A percentile compares a stretch with the other conserved stretches of the same genome.
Conservation (phyloP, 768 basidiomycete genomes). For the Boletellus ananas region DNA sequence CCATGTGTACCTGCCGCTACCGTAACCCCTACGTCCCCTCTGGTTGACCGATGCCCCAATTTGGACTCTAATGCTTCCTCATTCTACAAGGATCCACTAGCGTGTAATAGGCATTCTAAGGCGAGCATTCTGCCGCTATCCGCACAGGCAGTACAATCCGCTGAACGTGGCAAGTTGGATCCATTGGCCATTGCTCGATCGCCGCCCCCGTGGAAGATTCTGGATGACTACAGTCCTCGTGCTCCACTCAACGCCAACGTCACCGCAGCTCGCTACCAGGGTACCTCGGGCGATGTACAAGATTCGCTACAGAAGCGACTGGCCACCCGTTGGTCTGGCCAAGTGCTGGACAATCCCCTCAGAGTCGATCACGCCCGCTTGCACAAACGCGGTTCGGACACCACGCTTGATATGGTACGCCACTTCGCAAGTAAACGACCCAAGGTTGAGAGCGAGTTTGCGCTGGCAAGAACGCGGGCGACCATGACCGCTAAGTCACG, state of each 20-base stretch:
- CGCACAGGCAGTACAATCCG: slow-evolving; percentile 17
- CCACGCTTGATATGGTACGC: slow-evolving; percentile 17
- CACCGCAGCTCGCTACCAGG: not conserved
- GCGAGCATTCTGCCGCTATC: slow-evolving; percentile 15
- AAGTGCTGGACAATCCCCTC: slow-evolving; percentile 6
- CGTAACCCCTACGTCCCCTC: not conserved
- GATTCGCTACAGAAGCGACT: not conserved
- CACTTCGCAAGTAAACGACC: slow-evolving; percentile 21
- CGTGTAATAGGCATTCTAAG: not conserved
- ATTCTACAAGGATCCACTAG: slow-evolving; percentile 16
- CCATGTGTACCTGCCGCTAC: not conserved
- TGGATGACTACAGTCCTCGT: not conserved
- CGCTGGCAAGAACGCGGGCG: slow-evolving; percentile 8
- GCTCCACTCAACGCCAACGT: not conserved
- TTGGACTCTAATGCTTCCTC: slow-evolving; percentile 9
- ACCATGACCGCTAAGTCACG: slow-evolving; percentile 1
- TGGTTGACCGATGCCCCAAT: not conserved
- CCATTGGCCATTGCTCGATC: slow-evolving; percentile 25
- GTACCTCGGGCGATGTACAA: not conserved
- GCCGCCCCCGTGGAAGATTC: slow-evolving; percentile 25
- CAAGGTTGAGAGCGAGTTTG: slow-evolving; percentile 21
- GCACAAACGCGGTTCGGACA: slow-evolving; percentile 21
- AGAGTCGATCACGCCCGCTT: slow-evolving; percentile 25
- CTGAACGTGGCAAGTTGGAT: slow-evolving; percentile 11
- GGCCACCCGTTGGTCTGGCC: not conserved